Base-by-base conservation (phyloP, 2,329 filamentous ascomycete species). In the Hypoxylon sp. region DNA sequence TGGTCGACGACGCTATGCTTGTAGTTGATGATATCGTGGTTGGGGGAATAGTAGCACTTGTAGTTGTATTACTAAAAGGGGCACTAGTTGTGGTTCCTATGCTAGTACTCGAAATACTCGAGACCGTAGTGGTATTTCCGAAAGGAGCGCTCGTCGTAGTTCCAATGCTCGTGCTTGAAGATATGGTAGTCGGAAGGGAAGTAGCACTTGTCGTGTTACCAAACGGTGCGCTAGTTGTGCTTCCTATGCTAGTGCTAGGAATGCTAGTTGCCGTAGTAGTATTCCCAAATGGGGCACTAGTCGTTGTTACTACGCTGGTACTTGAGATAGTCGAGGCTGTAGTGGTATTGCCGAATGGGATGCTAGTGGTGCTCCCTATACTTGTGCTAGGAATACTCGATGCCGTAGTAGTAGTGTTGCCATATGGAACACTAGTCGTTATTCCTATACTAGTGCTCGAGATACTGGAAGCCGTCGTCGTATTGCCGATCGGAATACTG, bases 361-460 rank as follows among this genome's bases (percentile, higher is more conserved):
- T 22, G 22, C 57, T 61, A 22, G 46, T 55, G 6, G 61, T 54
- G 17, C 40, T 54, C 25, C 35, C 49, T 53, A 49, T 53, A 30
- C 56, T 60, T 17, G 61, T 40, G 30, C 14, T 53, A 6, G 37
- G 22, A 14, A 51, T 37, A 44, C 59, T 25, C 35, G 55, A 49
- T 37, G 65, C 72, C 7, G 63, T 69, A n/a, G 67, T 69, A n/a
- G 67, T 48, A 31, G 54, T 59, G 44, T 64, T 62, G 30, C 22
- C 33, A 60, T 35, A 54, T 46, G 57, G 49, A 33, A 53, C 13
- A 25, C 60, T 66, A 49, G 61, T 64, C 10, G 60, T 27, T 33
- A n/a, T 50, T 42, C 37, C 60, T 14, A 20, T 11, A 66, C 25
- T 50, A 13, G 46, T 37, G 30, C 20, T 64, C n/a, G 66, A 66